Conservation (phyloP, 2,329 filamentous ascomycete species). For the Talaromyces sp. region DNA sequence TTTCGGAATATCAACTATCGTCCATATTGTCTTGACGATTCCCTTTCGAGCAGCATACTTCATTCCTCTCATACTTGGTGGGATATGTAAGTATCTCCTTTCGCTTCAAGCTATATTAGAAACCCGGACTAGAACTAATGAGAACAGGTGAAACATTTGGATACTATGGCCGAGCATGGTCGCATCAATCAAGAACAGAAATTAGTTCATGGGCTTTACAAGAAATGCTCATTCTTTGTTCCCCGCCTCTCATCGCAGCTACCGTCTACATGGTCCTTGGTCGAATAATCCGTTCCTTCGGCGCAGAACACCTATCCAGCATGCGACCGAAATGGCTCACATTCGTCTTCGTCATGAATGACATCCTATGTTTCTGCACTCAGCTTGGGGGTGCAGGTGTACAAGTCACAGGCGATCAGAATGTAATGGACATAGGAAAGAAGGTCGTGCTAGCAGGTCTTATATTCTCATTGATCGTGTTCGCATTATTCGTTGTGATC, state of each 20-base stretch:
- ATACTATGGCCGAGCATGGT: slow-evolving; percentile 41
- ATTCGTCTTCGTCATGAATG: slow-evolving; percentile 40
- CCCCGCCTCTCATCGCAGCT: slow-evolving; percentile 45
- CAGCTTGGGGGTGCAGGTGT: slow-evolving; percentile 37
- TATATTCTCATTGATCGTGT: slow-evolving; percentile 33
- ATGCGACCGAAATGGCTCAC: slow-evolving; percentile 43
- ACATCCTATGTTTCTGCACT: slow-evolving; percentile 38
- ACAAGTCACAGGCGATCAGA: slow-evolving; percentile 25
- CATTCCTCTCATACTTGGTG: slow-evolving; percentile 40
- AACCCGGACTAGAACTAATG: too few relatives aligned
- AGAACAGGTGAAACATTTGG: slow-evolving; percentile 43
- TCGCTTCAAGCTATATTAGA: neutral
- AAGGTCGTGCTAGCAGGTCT: slow-evolving; percentile 34
- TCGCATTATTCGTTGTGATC: slow-evolving; percentile 30
- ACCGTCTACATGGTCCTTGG: slow-evolving; percentile 45
- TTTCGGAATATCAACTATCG: slow-evolving; percentile 35
- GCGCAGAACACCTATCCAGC: slow-evolving; percentile 39
- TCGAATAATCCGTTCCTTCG: slow-evolving; percentile 39
- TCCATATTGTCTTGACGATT: slow-evolving; percentile 35
- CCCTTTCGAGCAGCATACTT: slow-evolving; percentile 40
- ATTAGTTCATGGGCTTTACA: slow-evolving; percentile 40
- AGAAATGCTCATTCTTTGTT: slow-evolving; percentile 43
- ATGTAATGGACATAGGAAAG: slow-evolving; percentile 22
- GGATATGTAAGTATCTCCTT: slow-evolving; percentile 34
- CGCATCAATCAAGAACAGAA: slow-evolving; percentile 29